Percentiles rank a stretch among this genome's conserved stretches.
phyloP scores from a whole-genome alignment of 495 filamentous ascomycete species.

The Oidiodendron maius region DNA sequence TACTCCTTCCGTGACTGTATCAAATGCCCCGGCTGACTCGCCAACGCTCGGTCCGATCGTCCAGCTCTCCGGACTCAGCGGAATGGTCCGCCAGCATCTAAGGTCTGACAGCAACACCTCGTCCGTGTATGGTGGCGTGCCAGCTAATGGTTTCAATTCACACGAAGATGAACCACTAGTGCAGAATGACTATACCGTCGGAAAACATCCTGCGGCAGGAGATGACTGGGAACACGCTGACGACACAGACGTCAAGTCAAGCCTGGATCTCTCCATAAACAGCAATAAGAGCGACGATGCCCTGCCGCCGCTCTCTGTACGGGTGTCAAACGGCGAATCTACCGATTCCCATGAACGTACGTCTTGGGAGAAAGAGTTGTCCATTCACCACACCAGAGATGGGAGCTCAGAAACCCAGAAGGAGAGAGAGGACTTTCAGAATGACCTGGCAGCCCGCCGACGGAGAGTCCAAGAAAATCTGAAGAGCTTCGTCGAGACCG shows the following conservation, averaged over 20 bases:
- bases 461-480: constrained; percentile 78
- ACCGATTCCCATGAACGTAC: not conserved
- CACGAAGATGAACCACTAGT: constrained; percentile 18
- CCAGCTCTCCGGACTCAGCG: constrained; percentile 59
- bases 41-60: constrained; percentile 66
- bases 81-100: constrained; percentile 81
- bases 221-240: constrained; percentile 39
- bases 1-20: not conserved
- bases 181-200: constrained; percentile 23
- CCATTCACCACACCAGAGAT: constrained; percentile 29
- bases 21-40: constrained; percentile 49
- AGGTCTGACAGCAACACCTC: constrained; percentile 76
- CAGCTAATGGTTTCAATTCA: constrained; percentile 34
- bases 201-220: constrained; percentile 48
- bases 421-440: constrained; percentile 73
- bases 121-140: constrained; percentile 57
- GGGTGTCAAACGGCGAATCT: constrained; percentile 22
- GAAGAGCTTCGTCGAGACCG: constrained; percentile 62
- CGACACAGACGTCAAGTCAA: constrained; percentile 6
- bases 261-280: constrained; percentile 1
- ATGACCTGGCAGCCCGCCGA: constrained; percentile 71
- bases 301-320: constrained; percentile 24
- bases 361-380: constrained; percentile 33
- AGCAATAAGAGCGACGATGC: not conserved
- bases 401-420: constrained; percentile 55